Evolutionary conservation across 2,329 filamentous ascomycete species (phyloP).

Genomic region (Capronia coronata): DNA sequence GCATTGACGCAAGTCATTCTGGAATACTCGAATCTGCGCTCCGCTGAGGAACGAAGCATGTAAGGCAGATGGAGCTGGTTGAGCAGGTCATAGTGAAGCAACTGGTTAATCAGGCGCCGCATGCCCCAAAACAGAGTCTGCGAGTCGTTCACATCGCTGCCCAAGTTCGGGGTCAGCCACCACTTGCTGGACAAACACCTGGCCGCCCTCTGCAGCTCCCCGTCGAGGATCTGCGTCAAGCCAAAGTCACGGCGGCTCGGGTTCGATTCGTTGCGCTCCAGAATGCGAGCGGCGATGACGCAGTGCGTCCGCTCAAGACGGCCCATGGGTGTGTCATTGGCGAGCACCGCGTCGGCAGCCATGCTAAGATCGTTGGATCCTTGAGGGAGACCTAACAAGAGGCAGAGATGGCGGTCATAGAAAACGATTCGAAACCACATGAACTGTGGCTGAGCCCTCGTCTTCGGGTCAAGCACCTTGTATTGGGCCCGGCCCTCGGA

Average conservation of each 20-base stretch:
- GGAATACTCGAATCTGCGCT: slow-evolving; percentile 42
- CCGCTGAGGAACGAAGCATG: slow-evolving; percentile 40
- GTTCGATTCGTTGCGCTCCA: slow-evolving; percentile 42
- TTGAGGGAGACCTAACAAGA: slow-evolving; percentile 39
- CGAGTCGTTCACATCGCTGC: background rate
- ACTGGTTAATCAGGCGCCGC: slow-evolving; percentile 42
- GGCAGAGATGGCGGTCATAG: slow-evolving; percentile 36
- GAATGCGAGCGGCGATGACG: slow-evolving; percentile 41
- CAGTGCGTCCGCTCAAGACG: slow-evolving; percentile 33
- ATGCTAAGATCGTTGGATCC: background rate
- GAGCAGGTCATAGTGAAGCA: slow-evolving; percentile 48
- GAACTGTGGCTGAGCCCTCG: slow-evolving; percentile 23
- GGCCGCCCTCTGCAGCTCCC: slow-evolving; percentile 39
- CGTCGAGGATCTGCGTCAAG: slow-evolving; percentile 43
- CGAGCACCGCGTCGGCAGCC: background rate
- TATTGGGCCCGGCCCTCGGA: slow-evolving; percentile 7
- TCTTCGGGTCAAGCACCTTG: slow-evolving; percentile 16
- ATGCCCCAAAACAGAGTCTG: slow-evolving; percentile 31
- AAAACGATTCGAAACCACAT: slow-evolving; percentile 39
- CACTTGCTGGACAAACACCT: slow-evolving; percentile 42
- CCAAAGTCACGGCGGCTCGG: slow-evolving; percentile 35
- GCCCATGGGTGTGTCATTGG: background rate
- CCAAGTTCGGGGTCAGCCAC: slow-evolving; percentile 40
- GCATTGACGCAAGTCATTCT: slow-evolving; percentile 46
- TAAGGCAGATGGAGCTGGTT: slow-evolving; percentile 52